Base-by-base conservation (phyloP, 495 filamentous ascomycete species). In the Bathelium albidoporum region DNA sequence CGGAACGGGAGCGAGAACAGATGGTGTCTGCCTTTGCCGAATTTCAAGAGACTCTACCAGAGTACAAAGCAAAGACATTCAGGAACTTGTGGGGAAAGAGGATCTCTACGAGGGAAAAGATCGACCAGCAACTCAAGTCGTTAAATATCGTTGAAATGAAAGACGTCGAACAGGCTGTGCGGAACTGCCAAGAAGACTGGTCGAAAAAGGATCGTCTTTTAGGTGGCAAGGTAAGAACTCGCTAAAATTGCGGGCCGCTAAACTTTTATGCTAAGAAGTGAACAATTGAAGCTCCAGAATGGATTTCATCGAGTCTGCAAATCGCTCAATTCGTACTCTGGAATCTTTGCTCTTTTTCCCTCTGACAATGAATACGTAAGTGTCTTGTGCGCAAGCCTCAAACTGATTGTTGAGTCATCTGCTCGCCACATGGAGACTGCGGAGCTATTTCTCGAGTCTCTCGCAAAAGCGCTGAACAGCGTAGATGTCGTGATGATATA, bases 291-390 rank as follows among this genome's bases (percentile, higher is more conserved):
- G 44, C 14, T 22, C 11, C 44, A 49, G 18, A 5, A 49, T 5
- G 20, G 44, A 5, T 49, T 49, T 49, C 44, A 49, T 49, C 12
- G 20, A n/a, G 20, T 49, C 44, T 49, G 44, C 20, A 49, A 49
- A 49, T 18, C 14, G 0, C 44, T 49, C 5, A 22, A 49, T 20
- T 18, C 20, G 44, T 22, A 49, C 18, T 18, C 12, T 10, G 44
- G 44, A 49, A 49, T 49, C 18, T 49, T 49, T 22, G 44, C 12
- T 16, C 20, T 49, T 5, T 49, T 65, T 68, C 20, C 65, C 66
- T 64, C 71, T 71, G 36, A 59, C 63, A 53, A 68, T 64, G 32
- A 71, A 69, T 29, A 64, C 68, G 63, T 44, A 41, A 39, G 61
- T 67, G 59, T 68, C 63, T 28, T 67, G 63, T 49, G 44, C 18